Evolutionary conservation across 176 grass and related monocot genomes (phyloP).

Genomic region (Oryza rufipogon): DNA sequence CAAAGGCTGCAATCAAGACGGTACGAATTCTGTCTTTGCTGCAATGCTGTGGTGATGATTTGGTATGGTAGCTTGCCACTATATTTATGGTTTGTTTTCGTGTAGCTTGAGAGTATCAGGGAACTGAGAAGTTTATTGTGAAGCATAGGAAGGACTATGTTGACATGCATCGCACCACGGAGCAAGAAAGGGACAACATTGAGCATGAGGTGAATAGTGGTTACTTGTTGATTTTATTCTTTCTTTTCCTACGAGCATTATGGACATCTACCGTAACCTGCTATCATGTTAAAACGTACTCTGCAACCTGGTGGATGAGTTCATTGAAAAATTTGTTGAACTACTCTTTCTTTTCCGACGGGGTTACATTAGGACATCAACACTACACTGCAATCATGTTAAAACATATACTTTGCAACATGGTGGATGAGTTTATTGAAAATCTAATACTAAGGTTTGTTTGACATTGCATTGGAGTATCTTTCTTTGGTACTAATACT

Average conservation of each 20-base stretch:
- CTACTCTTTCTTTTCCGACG: background rate
- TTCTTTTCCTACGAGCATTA: background rate
- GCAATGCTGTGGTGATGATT: background rate
- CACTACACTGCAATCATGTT: background rate
- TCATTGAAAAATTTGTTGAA: background rate
- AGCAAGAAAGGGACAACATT: conserved; percentile 94
- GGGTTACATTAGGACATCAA: background rate
- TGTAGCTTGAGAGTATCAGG: conserved; percentile 81
- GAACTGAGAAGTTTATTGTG: conserved; percentile 81
- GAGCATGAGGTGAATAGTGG: conserved; percentile 80
- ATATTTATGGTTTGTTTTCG: conserved; percentile 24
- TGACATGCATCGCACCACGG: conserved; percentile 83
- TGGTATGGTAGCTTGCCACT: background rate
- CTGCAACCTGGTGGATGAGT: background rate
- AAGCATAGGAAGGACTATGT: conserved; percentile 91
- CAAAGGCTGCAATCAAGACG: conserved; percentile 82
- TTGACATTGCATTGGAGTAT: background rate
- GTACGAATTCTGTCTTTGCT: conserved; percentile 33
- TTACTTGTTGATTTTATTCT: background rate
- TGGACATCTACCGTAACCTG: background rate
- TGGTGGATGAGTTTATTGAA: background rate
- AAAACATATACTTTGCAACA: background rate
- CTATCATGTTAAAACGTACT: background rate
- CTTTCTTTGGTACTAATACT: background rate
- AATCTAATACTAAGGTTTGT: background rate